Percentiles rank a stretch among this genome's conserved stretches.
Evolutionary conservation across 768 basidiomycete species (phyloP).

Genomic region (Lactifluus volemus): DNA sequence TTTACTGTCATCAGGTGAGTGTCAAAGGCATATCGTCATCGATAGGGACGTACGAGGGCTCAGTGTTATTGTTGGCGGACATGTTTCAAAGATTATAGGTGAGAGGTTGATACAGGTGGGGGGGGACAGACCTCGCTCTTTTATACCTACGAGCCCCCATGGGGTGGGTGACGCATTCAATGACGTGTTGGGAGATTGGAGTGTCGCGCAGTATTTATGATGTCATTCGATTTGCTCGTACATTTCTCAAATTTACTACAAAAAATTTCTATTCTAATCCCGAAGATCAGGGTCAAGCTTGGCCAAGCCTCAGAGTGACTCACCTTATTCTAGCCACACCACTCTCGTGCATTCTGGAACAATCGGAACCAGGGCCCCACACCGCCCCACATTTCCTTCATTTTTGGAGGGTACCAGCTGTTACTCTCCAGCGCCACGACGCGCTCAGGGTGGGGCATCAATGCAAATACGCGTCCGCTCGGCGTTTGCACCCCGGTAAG

Average conservation of each 20-base stretch:
- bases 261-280: too few species aligned
- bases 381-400: constrained; percentile 56
- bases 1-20: constrained; percentile 23
- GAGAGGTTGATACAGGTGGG: background rate
- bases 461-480: constrained; percentile 81
- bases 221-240: constrained; percentile 3
- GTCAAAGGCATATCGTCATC: background rate
- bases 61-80: constrained; percentile 11
- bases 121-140: background rate
- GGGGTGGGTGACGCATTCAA: constrained; percentile 5
- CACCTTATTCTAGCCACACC: constrained; percentile 31
- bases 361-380: constrained; percentile 91
- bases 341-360: constrained; percentile 84
- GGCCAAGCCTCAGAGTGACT: background rate
- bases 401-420: constrained; percentile 75
- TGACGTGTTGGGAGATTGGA: background rate
- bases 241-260: background rate
- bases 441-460: constrained; percentile 98
- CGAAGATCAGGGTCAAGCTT: too few species aligned
- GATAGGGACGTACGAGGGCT: constrained; percentile 11
- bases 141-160: background rate
- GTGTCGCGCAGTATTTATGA: background rate
- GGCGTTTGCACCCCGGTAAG: constrained; percentile 84
- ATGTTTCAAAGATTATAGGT: background rate
- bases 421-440: constrained; percentile 74